Evolutionary conservation across 2,329 filamentous ascomycete species (phyloP), one percentile per base, ranked within the genome.

Genomic region (Fusarium papillatum): DNA sequence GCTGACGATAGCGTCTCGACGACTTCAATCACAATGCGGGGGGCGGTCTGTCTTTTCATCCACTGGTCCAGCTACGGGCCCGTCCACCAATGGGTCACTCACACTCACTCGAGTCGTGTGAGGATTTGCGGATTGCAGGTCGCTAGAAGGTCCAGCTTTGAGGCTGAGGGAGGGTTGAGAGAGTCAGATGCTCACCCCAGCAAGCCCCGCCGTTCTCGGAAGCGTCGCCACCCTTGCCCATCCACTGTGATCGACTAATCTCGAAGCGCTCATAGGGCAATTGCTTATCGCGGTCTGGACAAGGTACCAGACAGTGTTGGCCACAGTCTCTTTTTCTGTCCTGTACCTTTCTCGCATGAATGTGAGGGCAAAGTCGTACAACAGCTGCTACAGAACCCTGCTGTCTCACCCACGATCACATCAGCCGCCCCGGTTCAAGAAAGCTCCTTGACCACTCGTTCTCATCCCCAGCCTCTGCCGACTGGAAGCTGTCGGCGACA

Each of bases 151-250:
- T 34, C 63, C 22, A 53, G 24, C 36, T 46, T 66, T 66, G 70
- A 74, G 64, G 74, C 69, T 73, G 66, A 76, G 26, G 63, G 70
- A 55, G 19, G 36, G 38, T 70, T 61, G 63, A 57, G 66, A 68
- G 75, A 77, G 71, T 77, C 70, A 78, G 73, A 74, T 60, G 66
- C 14, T 57, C 59, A 53, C 24, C 60, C 26, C 17, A 38, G 41
- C 65, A 71, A 24, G 55, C 31, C 61, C 60, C 70, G 70, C 76
- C 76, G 76, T 77, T 78, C 63, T 78, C 73, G 76, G 76, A 78
- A 60, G 59, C 34, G 55, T 66, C 55, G 73, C 71, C 76, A 78
- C 68, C 53, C 71, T 43, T 67, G 71, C 60, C 50, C 9, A 60
- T 36, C 50, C 38, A 55, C 24, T 50, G 22, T 26, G 48, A 70